Evolutionary conservation across 1,284 basidiomycete species (phyloP), one percentile per base, ranked within the genome.

Genomic region (Ustilago hordei): DNA sequence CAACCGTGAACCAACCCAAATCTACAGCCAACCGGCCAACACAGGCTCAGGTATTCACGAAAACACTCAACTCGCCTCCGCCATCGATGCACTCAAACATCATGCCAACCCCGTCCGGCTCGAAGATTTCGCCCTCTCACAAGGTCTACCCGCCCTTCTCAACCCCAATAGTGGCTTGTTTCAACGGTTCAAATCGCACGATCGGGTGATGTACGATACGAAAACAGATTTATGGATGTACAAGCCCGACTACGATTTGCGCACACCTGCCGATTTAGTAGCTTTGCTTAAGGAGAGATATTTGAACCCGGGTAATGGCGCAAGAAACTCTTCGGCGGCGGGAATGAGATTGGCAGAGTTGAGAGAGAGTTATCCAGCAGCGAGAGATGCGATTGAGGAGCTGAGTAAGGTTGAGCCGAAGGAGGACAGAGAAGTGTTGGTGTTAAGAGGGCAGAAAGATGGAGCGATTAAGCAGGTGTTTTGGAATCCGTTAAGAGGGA

Each of bases 311-410:
- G 75, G 75, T 4, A 70, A 73, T 28, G 71, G 77, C 1, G 71
- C 66, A 7, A 56, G 72, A 4, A 68, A 65, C 32, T 67, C 78
- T 0, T 73, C 72, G 3, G 73, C 79, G 8, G 78, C 78, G 4
- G 94, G 94, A 0, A 91, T 96, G 64, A 91, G 93, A n/a, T 91
- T 95, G 17, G 90, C 93, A 11, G 89, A 91, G 2, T 88, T 96
- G 48, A 93, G 95, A 80, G 94, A 95, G 82, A 93, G 92, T 19
- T 96, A 94, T 92, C 93, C 93, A 76, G 92, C 93, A 72, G 93
- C 94, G 2, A 77, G 72, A 23, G 80, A 84, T 28, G 82, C 75
- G 11, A 60, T 85, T 35, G 83, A 85, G 41, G 81, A 84, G 55
- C 60, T 82, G 23, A 60, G 59, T n/a, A 81, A 79, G 43, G 74